These are phyloP conservation scores for Chalara sp. DNA, from an alignment of 2,329 filamentous ascomycete genomes.

Conservation along the genomic window DNA sequence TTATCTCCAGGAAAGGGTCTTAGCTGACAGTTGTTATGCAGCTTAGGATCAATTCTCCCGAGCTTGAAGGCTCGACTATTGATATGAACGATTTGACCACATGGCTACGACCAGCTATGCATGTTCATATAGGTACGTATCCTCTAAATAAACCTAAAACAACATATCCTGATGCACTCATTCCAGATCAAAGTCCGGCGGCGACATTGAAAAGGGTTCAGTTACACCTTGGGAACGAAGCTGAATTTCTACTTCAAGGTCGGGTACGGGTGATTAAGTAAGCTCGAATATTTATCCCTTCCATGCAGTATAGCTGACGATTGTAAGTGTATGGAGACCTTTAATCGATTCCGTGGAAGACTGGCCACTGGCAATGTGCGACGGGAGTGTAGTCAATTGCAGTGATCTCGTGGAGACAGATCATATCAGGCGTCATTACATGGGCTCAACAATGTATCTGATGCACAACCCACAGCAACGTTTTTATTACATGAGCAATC, in stretches of 20 bases:
- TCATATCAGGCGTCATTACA: slow-evolving; percentile 5
- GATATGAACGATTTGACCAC: no score
- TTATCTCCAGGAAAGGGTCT: background rate
- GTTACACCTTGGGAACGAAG: background rate
- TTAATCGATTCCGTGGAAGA: slow-evolving; percentile 1
- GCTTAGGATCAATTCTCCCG: background rate
- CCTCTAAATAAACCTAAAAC: no score
- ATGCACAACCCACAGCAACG: background rate
- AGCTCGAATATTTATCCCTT: background rate
- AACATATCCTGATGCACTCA: no score
- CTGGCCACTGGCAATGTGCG: slow-evolving; percentile 9
- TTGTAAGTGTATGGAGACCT: slow-evolving; percentile 5
- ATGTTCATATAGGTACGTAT: no score
- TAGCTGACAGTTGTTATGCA: background rate
- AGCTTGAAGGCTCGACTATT: no score
- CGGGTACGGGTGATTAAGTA: slow-evolving; percentile 6
- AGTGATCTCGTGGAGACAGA: slow-evolving; percentile 6
- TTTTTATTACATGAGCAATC: slow-evolving; percentile 7
- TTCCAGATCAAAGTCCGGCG: background rate
- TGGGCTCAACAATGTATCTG: slow-evolving; percentile 7
- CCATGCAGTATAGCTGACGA: background rate
- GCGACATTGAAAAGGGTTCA: background rate
- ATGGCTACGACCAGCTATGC: no score
- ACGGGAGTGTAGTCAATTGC: slow-evolving; percentile 5
- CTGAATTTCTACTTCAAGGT: slow-evolving; percentile 1